Conservation (phyloP, 306 rosid genomes). For the Benincasa hispida region DNA sequence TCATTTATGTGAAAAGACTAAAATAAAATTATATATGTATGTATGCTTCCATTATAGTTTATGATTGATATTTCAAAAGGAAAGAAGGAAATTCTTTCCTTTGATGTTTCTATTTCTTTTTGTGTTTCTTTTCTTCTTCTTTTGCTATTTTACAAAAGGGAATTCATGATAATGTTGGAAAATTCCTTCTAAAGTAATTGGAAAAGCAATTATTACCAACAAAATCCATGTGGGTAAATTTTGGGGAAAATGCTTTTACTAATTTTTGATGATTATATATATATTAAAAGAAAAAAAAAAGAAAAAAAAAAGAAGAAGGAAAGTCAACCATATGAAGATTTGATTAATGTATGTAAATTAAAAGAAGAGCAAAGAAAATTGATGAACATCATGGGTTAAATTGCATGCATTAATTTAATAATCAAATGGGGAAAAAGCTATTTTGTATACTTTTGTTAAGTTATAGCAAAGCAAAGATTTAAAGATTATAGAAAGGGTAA, state of each 20-base stretch:
- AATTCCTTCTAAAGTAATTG: not conserved
- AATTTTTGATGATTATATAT: not conserved
- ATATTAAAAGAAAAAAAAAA: too few species aligned
- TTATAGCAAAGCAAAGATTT: too few species aligned
- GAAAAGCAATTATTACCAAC: not conserved
- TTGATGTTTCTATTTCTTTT: not conserved
- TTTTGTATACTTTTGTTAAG: not conserved
- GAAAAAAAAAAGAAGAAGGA: not conserved
- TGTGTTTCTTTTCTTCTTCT: not conserved
- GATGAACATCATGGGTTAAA: not conserved
- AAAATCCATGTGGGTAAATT: not conserved
- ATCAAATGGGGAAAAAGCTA: not conserved
- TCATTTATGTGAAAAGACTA: not conserved
- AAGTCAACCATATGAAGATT: not conserved
- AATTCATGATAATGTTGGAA: slow-evolving; percentile 1
- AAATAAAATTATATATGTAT: not conserved
- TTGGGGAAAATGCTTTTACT: not conserved
- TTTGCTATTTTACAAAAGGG: slow-evolving; percentile 1
- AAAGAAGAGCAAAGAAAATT: not conserved
- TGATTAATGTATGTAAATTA: not conserved
- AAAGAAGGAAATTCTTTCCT: not conserved
- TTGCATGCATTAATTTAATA: not conserved
- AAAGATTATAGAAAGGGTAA: not conserved
- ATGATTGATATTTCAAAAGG: not conserved
- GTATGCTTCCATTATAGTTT: not conserved